Base-by-base conservation (phyloP, 768 basidiomycete genomes). In the Pulveroboletus sp. region DNA sequence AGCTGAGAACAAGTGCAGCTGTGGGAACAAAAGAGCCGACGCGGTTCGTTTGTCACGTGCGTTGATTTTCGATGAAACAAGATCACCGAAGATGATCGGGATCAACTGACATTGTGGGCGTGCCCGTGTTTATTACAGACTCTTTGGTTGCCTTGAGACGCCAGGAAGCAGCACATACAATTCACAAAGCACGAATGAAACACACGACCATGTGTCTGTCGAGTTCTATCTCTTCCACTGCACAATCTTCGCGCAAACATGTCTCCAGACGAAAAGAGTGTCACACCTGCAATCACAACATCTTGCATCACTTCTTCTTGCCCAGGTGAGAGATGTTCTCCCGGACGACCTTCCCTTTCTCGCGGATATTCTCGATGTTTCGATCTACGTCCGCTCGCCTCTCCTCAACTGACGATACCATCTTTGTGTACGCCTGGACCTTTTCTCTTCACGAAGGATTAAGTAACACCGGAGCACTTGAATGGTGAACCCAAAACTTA, bases 11-110 rank as follows among this genome's bases (percentile, higher is more conserved):
- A 40, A 42, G 33, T 19, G 6, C 42, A 45, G 31, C 20, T 54
- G 53, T 61, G 62, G 52, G 54, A 57, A 51, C 50, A 47, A 49
- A 42, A 50, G 37, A 36, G 38, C 42, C 21, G 51, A 59, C 64
- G 60, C 64, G 65, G 65, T 66, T 66, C 64, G 40, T 41, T 64
- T 60, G 53, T 66, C 65, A 66, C 65, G 65, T 68, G 65, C 23
- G 51, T 65, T 66, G 61, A 66, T 36, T 67, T 66, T 47, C n/a
- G 27, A 29, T 29, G 27, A 29, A 29, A 29, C 27, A 29, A 9
- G 8, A 9, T 9, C 8, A 29, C 9, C 9, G 25, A 9, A 11
- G 27, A 2, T 9, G n/a, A n/a, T n/a, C n/a, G n/a, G 27, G 27
- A 29, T 29, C 27, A 29, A 29, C 27, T 11, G 27, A 29, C 8